These are phyloP conservation scores for Bipolaris zeicola DNA, from an alignment of 2,329 filamentous ascomycete species.

Conservation along the genomic window DNA sequence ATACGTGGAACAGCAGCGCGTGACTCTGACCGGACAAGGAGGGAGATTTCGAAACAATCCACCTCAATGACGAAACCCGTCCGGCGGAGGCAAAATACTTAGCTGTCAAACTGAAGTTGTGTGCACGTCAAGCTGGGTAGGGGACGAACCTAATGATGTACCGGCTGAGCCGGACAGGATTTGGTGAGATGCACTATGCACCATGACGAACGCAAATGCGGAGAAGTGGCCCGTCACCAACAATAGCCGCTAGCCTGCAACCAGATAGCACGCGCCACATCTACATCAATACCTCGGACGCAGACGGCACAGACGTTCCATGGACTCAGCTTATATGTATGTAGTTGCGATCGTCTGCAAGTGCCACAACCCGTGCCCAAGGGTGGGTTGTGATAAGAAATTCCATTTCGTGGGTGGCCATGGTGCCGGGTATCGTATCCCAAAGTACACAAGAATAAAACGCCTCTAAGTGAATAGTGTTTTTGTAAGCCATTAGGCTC, in stretches of 20 bases:
- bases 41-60: neutral
- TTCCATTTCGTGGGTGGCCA: conserved; percentile 8
- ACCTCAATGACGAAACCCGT: neutral
- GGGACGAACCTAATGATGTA: neutral
- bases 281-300: neutral
- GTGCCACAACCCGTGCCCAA: neutral
- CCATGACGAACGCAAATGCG: conserved; percentile 4
- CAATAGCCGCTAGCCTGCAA: neutral
- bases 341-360: neutral
- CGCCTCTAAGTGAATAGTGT: conserved; percentile 1
- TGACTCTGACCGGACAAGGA: neutral
- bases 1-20: neutral
- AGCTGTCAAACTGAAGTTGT: neutral
- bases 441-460: conserved; percentile 10
- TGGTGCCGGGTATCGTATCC: conserved; percentile 17
- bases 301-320: neutral
- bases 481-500: conserved; percentile 23
- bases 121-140: neutral
- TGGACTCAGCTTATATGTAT: too few species aligned
- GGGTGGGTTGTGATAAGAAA: neutral
- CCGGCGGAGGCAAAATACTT: neutral
- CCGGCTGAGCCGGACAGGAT: neutral
- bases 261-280: conserved; percentile 4
- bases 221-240: conserved; percentile 2
- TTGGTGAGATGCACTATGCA: conserved; percentile 2